Evolutionary conservation across 2,329 filamentous ascomycete species (phyloP), one percentile per base, ranked within the genome.

Genomic region (Sphaerulina vaccinii): DNA sequence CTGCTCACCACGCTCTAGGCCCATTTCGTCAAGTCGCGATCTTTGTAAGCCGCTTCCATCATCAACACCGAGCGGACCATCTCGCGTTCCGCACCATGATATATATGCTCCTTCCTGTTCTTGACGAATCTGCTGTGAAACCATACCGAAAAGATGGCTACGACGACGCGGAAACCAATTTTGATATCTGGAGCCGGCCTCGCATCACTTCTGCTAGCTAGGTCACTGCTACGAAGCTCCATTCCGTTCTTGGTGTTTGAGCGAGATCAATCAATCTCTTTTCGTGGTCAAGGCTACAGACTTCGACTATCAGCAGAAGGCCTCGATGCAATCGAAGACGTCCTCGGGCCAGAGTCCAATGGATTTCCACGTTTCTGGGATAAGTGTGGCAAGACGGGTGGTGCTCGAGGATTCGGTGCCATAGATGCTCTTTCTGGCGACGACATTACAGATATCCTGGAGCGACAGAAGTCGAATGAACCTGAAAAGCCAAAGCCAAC

Each of bases 241-340:
- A 73, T 74, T 18, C 71, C 72, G 2, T 74, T 72, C 58, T 52
- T 62, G 5, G 59, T 74, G 22, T 74, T 69, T 55, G 72, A 74
- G 60, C 70, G 74, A 13, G 76, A 79, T 56, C 66, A 68, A n/a
- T 73, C 70, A 2, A 66, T 76, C n/a, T 64, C 72, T 1, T 83
- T 81, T 59, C 81, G 83, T 38, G 81, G 78, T 0, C 83, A 86
- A 62, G 83, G 83, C 0, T 85, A 86, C 66, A 70, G 82, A 2
- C 70, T 85, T 5, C 78, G 82, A 10, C 73, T 85, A 2, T 83
- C 80, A 0, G 46, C 65, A 0, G 74, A 82, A 58, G 81, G 81
- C 0, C 70, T 85, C 1, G 77, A 82, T 59, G 80, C 82, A 18
- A 81, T 86, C 48, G 81, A 86, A 58, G 72, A 76, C 0, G 81